phyloP scores from a whole-genome alignment of 2,329 filamentous ascomycete species.

The Aspergillus fumigatiaffinis region DNA sequence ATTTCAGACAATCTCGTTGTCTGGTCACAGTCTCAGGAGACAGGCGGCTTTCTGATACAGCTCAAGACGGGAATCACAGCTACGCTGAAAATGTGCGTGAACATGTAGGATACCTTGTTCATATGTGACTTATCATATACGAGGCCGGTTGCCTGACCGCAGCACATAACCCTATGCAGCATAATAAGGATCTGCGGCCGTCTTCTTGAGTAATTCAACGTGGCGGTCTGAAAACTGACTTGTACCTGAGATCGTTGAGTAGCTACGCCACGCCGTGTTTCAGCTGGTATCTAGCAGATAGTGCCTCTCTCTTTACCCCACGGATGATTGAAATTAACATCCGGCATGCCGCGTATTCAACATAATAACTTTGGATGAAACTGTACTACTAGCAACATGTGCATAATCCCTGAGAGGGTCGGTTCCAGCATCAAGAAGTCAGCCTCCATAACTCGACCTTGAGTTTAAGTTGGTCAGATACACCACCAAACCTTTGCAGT shows the following conservation, averaged over 20 bases:
- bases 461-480: too few species aligned
- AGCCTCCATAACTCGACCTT: too few species aligned
- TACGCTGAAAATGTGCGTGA: not conserved
- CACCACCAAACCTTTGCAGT: not conserved
- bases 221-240: not conserved
- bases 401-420: too few species aligned
- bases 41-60: not conserved
- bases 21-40: not conserved
- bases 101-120: not conserved
- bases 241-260: not conserved
- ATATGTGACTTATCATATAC: not conserved
- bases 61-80: not conserved
- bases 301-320: not conserved
- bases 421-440: too few species aligned
- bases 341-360: too few species aligned
- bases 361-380: slow-evolving; percentile 1
- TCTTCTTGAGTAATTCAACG: not conserved
- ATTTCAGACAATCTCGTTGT: not conserved
- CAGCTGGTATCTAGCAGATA: not conserved
- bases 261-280: not conserved
- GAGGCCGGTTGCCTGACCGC: not conserved
- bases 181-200: not conserved
- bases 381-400: not conserved
- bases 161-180: not conserved
- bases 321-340: not conserved